Evolutionary conservation across 441 rosid genomes (phyloP).

Genomic region (Gossypium aridum): DNA sequence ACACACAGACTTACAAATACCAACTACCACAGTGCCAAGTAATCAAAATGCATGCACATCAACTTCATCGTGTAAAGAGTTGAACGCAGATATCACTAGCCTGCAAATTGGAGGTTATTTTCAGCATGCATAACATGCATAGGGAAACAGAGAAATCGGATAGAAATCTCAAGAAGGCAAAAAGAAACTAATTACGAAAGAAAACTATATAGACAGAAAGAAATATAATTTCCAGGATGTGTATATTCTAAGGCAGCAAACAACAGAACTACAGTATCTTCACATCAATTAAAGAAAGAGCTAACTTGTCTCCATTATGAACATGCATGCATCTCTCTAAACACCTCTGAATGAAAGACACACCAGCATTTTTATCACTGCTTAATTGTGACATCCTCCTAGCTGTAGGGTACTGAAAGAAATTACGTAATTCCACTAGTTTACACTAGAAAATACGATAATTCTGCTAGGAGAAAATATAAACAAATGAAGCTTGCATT

Average conservation of each 20-base stretch:
- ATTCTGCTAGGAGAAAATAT: neutral
- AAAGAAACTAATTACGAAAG: neutral
- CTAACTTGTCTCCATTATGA: neutral
- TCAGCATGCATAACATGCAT: constrained; percentile 8
- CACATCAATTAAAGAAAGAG: neutral
- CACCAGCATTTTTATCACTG: neutral
- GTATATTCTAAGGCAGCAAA: neutral
- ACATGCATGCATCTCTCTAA: neutral
- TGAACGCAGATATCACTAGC: constrained; percentile 32
- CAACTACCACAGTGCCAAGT: constrained; percentile 6
- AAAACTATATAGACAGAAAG: neutral
- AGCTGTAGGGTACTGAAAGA: neutral
- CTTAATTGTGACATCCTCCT: neutral
- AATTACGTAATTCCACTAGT: neutral
- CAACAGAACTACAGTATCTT: neutral
- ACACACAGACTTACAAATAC: constrained; percentile 4
- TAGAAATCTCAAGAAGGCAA: neutral
- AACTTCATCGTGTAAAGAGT: constrained; percentile 29
- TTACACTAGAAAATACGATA: neutral
- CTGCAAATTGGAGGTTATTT: constrained; percentile 32
- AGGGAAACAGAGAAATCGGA: neutral
- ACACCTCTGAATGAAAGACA: neutral
- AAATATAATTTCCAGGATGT: neutral
- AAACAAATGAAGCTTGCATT: neutral
- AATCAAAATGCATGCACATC: constrained; percentile 20